Base-by-base conservation (phyloP, 441 rosid species). In the Mallotus repandus region DNA sequence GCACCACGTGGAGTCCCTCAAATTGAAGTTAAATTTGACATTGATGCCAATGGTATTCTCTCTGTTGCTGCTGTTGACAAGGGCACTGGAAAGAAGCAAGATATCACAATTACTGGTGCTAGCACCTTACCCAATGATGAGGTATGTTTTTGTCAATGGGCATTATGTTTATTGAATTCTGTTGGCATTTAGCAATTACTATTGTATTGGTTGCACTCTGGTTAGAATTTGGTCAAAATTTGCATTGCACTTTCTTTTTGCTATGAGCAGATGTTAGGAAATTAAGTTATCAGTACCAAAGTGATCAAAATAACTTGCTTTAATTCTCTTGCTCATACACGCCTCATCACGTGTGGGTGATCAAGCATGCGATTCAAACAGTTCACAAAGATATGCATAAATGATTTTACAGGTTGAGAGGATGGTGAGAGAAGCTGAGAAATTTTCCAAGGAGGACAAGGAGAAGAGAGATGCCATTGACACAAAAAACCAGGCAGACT, bases 1-100 rank as follows among this genome's bases (percentile, higher is more conserved):
- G 97, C 99, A 11, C 97, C 98, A 0, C 93, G 97, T 54, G 99
- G 98, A 12, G 96, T 93, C 72, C 99, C 99, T 12, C 98, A 95
- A 79, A 89, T 95, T 7, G 97, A 95, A 82, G 98, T 93, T 4
- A 95, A 90, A 74, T 95, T 95, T 21, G 98, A 95, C 77, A 95
- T 95, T n/a, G 99, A 95, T 81, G 98, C 99, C 74, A 92, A 95
- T 54, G 99, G 99, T 10, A 91, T 95, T 66, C 89, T 92, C 53
- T 95, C 99, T 5, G 99, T 90, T 22, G 53, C 89, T 56, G 99
- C 99, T 45, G 71, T 82, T 63, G 98, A 95, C 72, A 95, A 93
- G 65, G 99, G 98, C 74, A 89, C 98, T 0, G 98, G 99, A 62
- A 95, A 95, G 89, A 95, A 93, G 80, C 99, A 93, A 80, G 99